phyloP scores from a whole-genome alignment of 208 protist species.

The Trypanosoma rangeli region DNA sequence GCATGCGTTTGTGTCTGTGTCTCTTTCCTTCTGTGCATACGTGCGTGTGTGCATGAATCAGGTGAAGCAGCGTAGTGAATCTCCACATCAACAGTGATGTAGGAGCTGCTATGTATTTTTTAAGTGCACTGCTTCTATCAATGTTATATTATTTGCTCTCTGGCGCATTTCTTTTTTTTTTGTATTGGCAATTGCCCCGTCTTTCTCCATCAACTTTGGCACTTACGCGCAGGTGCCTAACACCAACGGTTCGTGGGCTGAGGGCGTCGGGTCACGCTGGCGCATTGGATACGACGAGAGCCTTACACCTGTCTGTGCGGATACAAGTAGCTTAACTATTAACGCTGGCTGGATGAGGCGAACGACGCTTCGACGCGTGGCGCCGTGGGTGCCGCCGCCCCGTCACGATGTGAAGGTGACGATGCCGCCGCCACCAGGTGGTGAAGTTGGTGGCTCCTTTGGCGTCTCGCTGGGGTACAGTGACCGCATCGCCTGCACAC shows the following conservation, averaged over 20 bases:
- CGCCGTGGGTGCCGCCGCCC: conserved; percentile 80
- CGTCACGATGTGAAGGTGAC: conserved; percentile 81
- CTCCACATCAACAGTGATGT: neutral
- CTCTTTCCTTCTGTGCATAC: too few relatives aligned
- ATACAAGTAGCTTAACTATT: neutral
- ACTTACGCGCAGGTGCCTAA: neutral
- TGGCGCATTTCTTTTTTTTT: conserved; percentile 4
- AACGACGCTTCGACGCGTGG: conserved; percentile 31
- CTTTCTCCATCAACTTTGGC: neutral
- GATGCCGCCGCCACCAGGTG: conserved; percentile 80
- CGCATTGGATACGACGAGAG: neutral
- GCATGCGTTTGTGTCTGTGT: too few relatives aligned
- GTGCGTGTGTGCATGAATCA: too few relatives aligned
- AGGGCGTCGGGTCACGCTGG: neutral
- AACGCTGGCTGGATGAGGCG: conserved; percentile 21
- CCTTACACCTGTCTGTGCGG: neutral
- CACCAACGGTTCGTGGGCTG: too few relatives aligned
- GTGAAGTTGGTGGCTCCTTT: conserved; percentile 83
- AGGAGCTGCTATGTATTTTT: neutral
- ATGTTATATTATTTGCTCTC: too few relatives aligned
- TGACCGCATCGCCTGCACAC: conserved; percentile 73
- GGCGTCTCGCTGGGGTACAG: conserved; percentile 86
- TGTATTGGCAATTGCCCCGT: conserved; percentile 9
- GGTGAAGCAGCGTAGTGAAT: too few relatives aligned
- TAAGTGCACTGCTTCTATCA: too few relatives aligned